Evolutionary conservation across 192 early-diverging fungal species (phyloP).

Genomic region (Neocallimastix lanati): DNA sequence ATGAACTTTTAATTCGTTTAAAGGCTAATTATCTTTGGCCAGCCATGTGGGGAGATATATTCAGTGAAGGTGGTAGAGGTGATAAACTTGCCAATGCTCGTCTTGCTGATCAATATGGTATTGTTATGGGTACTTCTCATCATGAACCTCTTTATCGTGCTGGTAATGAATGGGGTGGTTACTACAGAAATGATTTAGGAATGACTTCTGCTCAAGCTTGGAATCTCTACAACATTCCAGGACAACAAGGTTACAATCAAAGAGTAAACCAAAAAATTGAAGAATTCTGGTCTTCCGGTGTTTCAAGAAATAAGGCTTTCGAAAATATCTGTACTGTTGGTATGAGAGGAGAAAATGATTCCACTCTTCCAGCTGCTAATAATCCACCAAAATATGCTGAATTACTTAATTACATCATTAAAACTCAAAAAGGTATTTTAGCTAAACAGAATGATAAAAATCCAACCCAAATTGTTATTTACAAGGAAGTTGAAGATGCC

Average conservation of each 20-base stretch:
- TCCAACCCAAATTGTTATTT: neutral
- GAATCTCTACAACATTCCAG: neutral
- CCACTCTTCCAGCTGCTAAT: neutral
- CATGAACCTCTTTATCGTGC: conserved; percentile 6
- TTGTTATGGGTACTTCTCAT: conserved; percentile 9
- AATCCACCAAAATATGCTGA: neutral
- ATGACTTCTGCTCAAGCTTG: neutral
- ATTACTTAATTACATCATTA: neutral
- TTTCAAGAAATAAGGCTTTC: neutral
- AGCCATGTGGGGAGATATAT: conserved; percentile 2
- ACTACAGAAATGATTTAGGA: neutral
- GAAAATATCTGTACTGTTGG: neutral
- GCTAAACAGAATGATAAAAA: neutral
- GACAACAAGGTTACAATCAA: neutral
- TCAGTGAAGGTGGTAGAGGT: neutral
- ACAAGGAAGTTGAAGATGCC: conserved; percentile 6
- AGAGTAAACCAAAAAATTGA: neutral
- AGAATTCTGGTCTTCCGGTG: neutral
- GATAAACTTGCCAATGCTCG: neutral
- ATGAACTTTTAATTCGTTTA: conserved; percentile 8
- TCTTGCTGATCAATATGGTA: conserved; percentile 5
- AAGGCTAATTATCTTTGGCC: conserved; percentile 10
- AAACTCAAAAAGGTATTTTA: neutral
- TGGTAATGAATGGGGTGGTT: conserved; percentile 2
- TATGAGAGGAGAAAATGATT: neutral